Conservation (phyloP, 2,329 filamentous ascomycete species). For the Ophiostoma piceae region DNA sequence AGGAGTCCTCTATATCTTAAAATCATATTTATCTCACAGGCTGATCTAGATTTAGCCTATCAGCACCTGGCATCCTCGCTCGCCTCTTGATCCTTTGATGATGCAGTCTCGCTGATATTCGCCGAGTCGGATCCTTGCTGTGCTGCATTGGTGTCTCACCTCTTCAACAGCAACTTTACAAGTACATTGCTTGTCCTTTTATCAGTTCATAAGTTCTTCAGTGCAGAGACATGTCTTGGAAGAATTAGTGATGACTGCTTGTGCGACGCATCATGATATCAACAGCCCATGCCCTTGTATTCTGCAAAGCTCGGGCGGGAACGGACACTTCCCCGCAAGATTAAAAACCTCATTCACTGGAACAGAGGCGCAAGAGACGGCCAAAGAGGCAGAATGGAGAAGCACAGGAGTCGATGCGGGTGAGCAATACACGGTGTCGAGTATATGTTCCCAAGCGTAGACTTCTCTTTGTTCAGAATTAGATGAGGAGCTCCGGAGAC, state of each 20-base stretch:
- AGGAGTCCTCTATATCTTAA: not conserved
- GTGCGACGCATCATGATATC: not conserved
- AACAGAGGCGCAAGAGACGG: not conserved
- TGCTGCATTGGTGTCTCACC: slow-evolving; percentile 5
- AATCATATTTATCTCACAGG: too few relatives aligned
- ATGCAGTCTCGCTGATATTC: slow-evolving; percentile 4
- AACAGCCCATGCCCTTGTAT: not conserved
- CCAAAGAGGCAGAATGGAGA: not conserved
- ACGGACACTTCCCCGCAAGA: not conserved
- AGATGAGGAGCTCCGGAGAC: too few relatives aligned
- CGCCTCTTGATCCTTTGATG: not conserved
- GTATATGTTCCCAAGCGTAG: too few relatives aligned
- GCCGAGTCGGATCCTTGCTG: not conserved
- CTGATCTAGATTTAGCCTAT: not conserved
- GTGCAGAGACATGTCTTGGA: not conserved
- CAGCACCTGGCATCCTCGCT: not conserved
- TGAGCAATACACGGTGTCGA: not conserved
- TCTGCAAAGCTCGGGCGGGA: not conserved
- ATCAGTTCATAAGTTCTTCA: not conserved
- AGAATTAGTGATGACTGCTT: not conserved
- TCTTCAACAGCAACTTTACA: not conserved
- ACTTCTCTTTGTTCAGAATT: too few relatives aligned
- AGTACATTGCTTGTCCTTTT: too few relatives aligned
- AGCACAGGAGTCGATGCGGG: not conserved
- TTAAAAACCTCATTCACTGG: not conserved